Conservation (phyloP, 352 stramenopile genomes). For the Phytophthora macrochlamydospora region DNA sequence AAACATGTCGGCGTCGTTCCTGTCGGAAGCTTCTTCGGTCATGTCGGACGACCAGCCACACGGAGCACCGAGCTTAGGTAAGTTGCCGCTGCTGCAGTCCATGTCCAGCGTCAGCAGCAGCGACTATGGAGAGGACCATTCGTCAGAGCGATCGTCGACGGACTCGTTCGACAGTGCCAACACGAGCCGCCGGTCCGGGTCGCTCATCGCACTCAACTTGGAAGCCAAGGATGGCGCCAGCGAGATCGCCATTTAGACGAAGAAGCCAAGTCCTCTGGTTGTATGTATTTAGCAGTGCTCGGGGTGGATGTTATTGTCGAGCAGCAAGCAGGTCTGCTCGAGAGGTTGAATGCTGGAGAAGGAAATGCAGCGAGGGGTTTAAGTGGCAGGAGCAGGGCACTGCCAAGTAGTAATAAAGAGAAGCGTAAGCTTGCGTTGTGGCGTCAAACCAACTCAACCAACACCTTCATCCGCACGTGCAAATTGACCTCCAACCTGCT, state of each 20-base stretch:
- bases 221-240: slow-evolving; percentile 37
- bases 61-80: slow-evolving; percentile 3
- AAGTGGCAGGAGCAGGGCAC: slow-evolving; percentile 3
- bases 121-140: slow-evolving; percentile 31
- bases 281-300: slow-evolving; percentile 40
- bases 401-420: slow-evolving; percentile 32
- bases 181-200: slow-evolving; percentile 27
- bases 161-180: slow-evolving; percentile 29
- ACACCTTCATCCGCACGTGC: neutral
- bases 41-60: slow-evolving; percentile 25
- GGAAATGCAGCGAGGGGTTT: neutral
- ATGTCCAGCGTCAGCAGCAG: slow-evolving; percentile 27
- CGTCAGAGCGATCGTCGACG: slow-evolving; percentile 28
- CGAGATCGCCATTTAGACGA: slow-evolving; percentile 43
- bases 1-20: slow-evolving; percentile 29
- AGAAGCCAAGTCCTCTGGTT: slow-evolving; percentile 8
- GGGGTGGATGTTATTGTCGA: slow-evolving; percentile 22
- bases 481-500: neutral
- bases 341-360: slow-evolving; percentile 3
- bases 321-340: slow-evolving; percentile 15
- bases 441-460: neutral
- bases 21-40: slow-evolving; percentile 14
- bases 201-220: slow-evolving; percentile 43
- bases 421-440: slow-evolving; percentile 32
- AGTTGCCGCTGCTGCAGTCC: slow-evolving; percentile 32